Conservation (phyloP, 2,329 filamentous ascomycete species). For the Ascomycota sp. region DNA sequence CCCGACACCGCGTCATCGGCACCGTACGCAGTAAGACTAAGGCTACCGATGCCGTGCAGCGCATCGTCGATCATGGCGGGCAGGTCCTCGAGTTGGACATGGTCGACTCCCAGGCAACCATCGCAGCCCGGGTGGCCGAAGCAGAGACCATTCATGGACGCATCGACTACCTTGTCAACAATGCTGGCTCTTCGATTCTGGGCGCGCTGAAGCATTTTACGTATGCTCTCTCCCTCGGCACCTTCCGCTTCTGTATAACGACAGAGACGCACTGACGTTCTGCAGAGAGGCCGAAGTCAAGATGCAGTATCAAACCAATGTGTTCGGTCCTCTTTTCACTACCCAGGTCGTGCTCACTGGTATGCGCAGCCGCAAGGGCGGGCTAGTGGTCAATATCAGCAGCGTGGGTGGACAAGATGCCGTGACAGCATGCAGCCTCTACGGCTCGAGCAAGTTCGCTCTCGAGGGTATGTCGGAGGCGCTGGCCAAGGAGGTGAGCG, state of each 20-base stretch:
- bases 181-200: slow-evolving; percentile 19
- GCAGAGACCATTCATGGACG: slow-evolving; percentile 7
- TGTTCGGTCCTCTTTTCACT: slow-evolving; percentile 25
- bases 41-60: slow-evolving; percentile 3
- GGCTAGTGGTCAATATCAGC: slow-evolving; percentile 23
- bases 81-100: slow-evolving; percentile 10
- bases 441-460: slow-evolving; percentile 23
- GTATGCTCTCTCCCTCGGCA: not conserved
- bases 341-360: slow-evolving; percentile 23
- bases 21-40: slow-evolving; percentile 15
- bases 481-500: slow-evolving; percentile 18
- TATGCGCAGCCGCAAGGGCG: slow-evolving; percentile 18
- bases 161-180: slow-evolving; percentile 26
- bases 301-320: slow-evolving; percentile 22
- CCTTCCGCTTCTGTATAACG: not conserved
- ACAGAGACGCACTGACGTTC: no score
- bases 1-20: slow-evolving; percentile 25
- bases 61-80: slow-evolving; percentile 5
- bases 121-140: slow-evolving; percentile 6
- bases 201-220: not conserved
- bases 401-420: slow-evolving; percentile 20
- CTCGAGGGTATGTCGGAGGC: slow-evolving; percentile 19
- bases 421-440: slow-evolving; percentile 17
- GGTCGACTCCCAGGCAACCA: slow-evolving; percentile 7
- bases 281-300: slow-evolving; percentile 16